A percentile compares a stretch with the other conserved stretches of the same genome.
phyloP scores from a whole-genome alignment of 1,139 yeast species.

The Entelexis paramagnoliae region DNA sequence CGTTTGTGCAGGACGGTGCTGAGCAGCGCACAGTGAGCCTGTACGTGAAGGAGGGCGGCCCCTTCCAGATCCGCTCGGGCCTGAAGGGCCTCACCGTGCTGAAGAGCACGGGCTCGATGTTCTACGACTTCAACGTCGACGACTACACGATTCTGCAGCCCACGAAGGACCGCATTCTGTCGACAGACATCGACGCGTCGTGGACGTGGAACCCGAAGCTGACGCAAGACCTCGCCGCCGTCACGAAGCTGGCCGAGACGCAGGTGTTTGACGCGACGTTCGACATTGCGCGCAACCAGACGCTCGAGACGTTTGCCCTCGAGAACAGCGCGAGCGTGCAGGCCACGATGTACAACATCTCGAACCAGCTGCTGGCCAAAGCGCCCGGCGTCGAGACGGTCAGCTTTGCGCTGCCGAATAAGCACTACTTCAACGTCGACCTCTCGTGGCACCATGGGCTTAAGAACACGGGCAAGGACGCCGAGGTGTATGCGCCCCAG shows the following conservation, averaged over 20 bases:
- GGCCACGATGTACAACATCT: slow-evolving; percentile 93
- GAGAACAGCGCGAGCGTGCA: slow-evolving; percentile 88
- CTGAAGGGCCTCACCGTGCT: slow-evolving; percentile 77
- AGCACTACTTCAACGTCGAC: slow-evolving; percentile 74
- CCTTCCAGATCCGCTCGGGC: slow-evolving; percentile 53
- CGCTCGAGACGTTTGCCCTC: slow-evolving; percentile 66
- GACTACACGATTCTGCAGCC: slow-evolving; percentile 82
- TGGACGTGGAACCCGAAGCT: slow-evolving; percentile 56
- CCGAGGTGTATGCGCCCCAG: slow-evolving; percentile 78
- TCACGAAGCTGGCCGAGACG: slow-evolving; percentile 43
- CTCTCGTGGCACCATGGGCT: slow-evolving; percentile 74
- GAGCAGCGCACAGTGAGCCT: slow-evolving; percentile 59
- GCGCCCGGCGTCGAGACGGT: slow-evolving; percentile 54
- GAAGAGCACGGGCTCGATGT: slow-evolving; percentile 91
- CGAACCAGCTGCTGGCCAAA: slow-evolving; percentile 52
- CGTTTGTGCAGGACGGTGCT: slow-evolving; percentile 74
- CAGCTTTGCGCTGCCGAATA: slow-evolving; percentile 72
- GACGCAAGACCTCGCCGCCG: slow-evolving; percentile 43
- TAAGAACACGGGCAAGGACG: slow-evolving; percentile 47
- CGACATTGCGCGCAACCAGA: slow-evolving; percentile 51
- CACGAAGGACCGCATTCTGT: slow-evolving; percentile 70
- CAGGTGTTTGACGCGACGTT: slow-evolving; percentile 60
- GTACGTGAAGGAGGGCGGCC: slow-evolving; percentile 37
- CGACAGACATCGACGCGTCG: slow-evolving; percentile 71
- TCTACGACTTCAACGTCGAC: slow-evolving; percentile 73